Percentiles rank a stretch among this genome's conserved stretches.
Evolutionary conservation across 805 yeast species (phyloP).

Genomic region (Sugiyamaella floridensis): DNA sequence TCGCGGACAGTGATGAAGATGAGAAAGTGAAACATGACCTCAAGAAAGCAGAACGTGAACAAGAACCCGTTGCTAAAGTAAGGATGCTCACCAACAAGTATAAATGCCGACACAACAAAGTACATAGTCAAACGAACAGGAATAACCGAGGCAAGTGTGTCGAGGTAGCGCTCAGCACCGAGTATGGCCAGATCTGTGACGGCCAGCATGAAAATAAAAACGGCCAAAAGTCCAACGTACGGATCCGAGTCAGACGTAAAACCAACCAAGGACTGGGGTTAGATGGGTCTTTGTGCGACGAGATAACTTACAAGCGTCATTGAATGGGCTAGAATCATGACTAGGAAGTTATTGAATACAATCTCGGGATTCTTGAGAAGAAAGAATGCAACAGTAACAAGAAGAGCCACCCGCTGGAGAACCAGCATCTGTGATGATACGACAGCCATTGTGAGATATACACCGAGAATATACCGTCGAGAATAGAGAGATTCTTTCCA

Average conservation of each 20-base stretch:
- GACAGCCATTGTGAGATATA: slow-evolving; percentile 10
- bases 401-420: slow-evolving; percentile 20
- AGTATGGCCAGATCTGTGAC: slow-evolving; percentile 26
- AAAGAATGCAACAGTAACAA: slow-evolving; percentile 25
- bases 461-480: too few relatives aligned
- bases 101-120: slow-evolving; percentile 20
- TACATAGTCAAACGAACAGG: slow-evolving; percentile 26
- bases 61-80: slow-evolving; percentile 25
- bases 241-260: slow-evolving; percentile 17
- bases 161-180: slow-evolving; percentile 17
- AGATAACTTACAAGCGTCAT: neutral
- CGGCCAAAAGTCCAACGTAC: slow-evolving; percentile 25
- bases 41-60: slow-evolving; percentile 28
- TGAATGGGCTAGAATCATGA: slow-evolving; percentile 4
- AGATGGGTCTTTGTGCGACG: neutral
- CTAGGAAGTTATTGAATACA: slow-evolving; percentile 22
- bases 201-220: slow-evolving; percentile 20
- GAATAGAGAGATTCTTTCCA: too few relatives aligned
- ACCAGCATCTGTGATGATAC: slow-evolving; percentile 19
- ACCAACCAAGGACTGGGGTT: neutral
- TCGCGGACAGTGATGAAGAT: slow-evolving; percentile 28
- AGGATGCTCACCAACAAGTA: slow-evolving; percentile 19
- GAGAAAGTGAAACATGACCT: slow-evolving; percentile 28
- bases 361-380: slow-evolving; percentile 24
- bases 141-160: slow-evolving; percentile 22